Percentiles rank a stretch among this genome's conserved stretches.
Conservation (phyloP, 106 monocot species). For the Apostasia ramifera region DNA sequence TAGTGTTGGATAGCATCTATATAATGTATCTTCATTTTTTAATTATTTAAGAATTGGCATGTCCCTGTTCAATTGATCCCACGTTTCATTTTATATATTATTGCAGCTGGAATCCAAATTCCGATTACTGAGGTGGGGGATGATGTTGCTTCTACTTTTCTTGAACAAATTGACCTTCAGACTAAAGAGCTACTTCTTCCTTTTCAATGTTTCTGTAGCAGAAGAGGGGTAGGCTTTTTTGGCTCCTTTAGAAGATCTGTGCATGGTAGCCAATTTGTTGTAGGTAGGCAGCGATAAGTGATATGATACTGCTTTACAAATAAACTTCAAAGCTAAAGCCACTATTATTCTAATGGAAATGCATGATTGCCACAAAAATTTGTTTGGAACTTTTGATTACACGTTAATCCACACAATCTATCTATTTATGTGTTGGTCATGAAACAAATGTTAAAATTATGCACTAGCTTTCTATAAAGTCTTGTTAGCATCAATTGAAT, state of each 20-base stretch:
- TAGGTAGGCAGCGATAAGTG: too few species aligned
- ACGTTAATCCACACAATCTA: too few species aligned
- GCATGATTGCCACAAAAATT: too few species aligned
- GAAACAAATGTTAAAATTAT: too few species aligned
- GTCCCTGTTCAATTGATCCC: not conserved
- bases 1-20: too few species aligned
- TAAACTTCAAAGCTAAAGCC: too few species aligned
- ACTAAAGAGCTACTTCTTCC: slow-evolving; percentile 62
- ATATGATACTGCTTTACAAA: too few species aligned
- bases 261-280: not conserved
- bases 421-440: too few species aligned
- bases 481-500: too few species aligned
- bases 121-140: slow-evolving; percentile 31
- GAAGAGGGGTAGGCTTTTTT: slow-evolving; percentile 46
- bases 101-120: slow-evolving; percentile 38
- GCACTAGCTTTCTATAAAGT: too few species aligned
- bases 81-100: not conserved
- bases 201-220: slow-evolving; percentile 70
- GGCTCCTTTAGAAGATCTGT: not conserved
- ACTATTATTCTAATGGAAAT: too few species aligned
- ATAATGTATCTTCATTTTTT: not conserved
- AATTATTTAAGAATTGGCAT: not conserved
- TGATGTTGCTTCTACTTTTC: slow-evolving; percentile 31
- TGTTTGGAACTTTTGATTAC: too few species aligned
- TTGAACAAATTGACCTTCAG: slow-evolving; percentile 34